phyloP scores from a whole-genome alignment of 2,329 filamentous ascomycete genomes.

The Lojkania enalia region DNA sequence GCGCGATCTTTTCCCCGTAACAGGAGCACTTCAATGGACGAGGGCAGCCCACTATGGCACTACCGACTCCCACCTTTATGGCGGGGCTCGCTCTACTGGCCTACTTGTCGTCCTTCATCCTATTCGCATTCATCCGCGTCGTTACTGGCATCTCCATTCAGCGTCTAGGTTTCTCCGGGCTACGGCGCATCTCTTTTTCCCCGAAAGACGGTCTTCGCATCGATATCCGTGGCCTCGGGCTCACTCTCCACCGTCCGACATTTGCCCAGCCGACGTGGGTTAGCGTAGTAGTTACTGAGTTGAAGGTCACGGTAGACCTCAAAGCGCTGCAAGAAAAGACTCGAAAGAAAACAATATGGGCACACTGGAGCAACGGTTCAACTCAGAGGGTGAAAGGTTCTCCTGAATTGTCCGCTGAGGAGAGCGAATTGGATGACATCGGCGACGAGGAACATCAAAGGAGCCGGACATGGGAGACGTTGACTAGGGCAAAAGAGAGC shows the following conservation, averaged over 20 bases:
- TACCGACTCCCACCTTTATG: constrained; percentile 67
- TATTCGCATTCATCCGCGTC: constrained; percentile 91
- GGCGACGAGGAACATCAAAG: constrained; percentile 49
- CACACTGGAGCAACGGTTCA: constrained; percentile 37
- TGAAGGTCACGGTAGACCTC: constrained; percentile 81
- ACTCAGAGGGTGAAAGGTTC: constrained; percentile 24
- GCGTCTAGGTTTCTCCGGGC: constrained; percentile 87
- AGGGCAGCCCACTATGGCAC: constrained; percentile 45
- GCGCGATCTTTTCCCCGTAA: constrained; percentile 23
- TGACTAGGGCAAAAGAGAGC: constrained; percentile 78
- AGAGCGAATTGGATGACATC: constrained; percentile 22
- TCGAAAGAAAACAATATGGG: constrained; percentile 34
- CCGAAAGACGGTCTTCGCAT: constrained; percentile 86
- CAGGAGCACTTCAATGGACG: constrained; percentile 24
- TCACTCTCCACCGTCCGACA: constrained; percentile 88
- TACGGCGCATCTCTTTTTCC: constrained; percentile 87
- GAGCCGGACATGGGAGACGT: constrained; percentile 77
- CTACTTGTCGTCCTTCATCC: constrained; percentile 88
- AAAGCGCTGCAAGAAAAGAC: constrained; percentile 58
- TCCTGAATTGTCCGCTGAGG: constrained; percentile 21
- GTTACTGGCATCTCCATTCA: constrained; percentile 95
- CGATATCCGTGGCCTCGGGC: constrained; percentile 84
- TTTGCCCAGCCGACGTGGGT: constrained; percentile 98
- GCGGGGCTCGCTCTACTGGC: constrained; percentile 82
- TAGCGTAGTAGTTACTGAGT: constrained; percentile 83